phyloP scores from a whole-genome alignment of 2,329 filamentous ascomycete species.

The Paecilomyces sp. region DNA sequence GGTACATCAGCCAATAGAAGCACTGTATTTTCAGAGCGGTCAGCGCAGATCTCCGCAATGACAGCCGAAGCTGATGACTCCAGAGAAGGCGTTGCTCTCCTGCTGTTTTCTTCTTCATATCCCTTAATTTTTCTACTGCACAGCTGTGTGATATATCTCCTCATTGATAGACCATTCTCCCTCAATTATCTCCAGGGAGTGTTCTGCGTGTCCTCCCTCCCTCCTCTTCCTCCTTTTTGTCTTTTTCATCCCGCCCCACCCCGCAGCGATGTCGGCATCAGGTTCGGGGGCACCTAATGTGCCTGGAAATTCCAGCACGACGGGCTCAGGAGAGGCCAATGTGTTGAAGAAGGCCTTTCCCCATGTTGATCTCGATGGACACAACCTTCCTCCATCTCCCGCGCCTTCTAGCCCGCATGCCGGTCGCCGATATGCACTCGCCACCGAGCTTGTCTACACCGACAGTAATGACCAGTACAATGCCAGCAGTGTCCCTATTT shows the following conservation, averaged over 20 bases:
- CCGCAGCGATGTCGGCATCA: slow-evolving; percentile 34
- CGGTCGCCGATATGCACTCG: slow-evolving; percentile 83
- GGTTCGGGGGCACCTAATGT: slow-evolving; percentile 17
- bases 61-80: background rate
- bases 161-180: background rate
- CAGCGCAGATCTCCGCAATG: slow-evolving; percentile 6
- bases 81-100: background rate
- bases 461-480: slow-evolving; percentile 97
- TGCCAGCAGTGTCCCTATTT: slow-evolving; percentile 91
- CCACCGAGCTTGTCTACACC: slow-evolving; percentile 93
- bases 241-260: slow-evolving; percentile 12
- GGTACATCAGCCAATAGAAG: slow-evolving; percentile 11
- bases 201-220: slow-evolving; percentile 1
- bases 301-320: slow-evolving; percentile 2
- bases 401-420: slow-evolving; percentile 84
- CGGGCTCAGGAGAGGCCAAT: slow-evolving; percentile 13
- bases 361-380: slow-evolving; percentile 71
- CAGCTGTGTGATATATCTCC: background rate
- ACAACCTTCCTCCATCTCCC: slow-evolving; percentile 82
- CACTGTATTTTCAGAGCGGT: slow-evolving; percentile 2
- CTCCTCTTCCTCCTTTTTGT: background rate
- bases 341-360: slow-evolving; percentile 45
- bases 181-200: background rate
- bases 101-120: background rate
- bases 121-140: background rate